phyloP scores from a whole-genome alignment of 2,329 filamentous ascomycete species.

The Trichoderma sp. region DNA sequence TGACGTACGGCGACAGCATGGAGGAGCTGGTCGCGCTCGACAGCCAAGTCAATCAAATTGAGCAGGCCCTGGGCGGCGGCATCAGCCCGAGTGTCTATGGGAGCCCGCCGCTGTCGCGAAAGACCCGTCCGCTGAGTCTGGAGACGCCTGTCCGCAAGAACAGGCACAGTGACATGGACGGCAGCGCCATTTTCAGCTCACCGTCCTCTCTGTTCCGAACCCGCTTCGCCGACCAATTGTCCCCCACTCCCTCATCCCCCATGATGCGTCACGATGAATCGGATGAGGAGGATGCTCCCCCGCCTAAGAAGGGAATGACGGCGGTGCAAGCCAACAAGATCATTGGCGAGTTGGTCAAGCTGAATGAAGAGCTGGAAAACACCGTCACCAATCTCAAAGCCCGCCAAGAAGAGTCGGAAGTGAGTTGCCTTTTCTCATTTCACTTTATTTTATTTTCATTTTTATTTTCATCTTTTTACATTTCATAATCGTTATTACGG shows the following conservation, averaged over 20 bases:
- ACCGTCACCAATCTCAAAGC: constrained; percentile 52
- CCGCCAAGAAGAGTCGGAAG: constrained; percentile 60
- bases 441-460: neutral
- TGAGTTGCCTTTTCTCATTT: constrained; percentile 31
- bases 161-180: constrained; percentile 22
- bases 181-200: constrained; percentile 34
- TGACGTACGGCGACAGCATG: constrained; percentile 35
- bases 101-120: constrained; percentile 21
- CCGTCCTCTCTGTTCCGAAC: constrained; percentile 39
- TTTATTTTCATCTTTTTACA: too few relatives aligned
- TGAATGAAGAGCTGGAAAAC: constrained; percentile 50
- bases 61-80: constrained; percentile 28
- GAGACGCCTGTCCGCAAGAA: constrained; percentile 29
- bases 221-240: constrained; percentile 37
- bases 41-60: constrained; percentile 40
- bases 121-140: constrained; percentile 24
- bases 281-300: constrained; percentile 28
- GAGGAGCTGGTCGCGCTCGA: constrained; percentile 37
- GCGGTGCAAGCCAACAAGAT: constrained; percentile 38
- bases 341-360: constrained; percentile 37
- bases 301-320: constrained; percentile 34
- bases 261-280: constrained; percentile 31
- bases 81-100: constrained; percentile 20
- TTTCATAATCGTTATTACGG: too few relatives aligned
- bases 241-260: constrained; percentile 36